phyloP scores from a whole-genome alignment of 169 alveolate species.

The Amoebophrya sp. region DNA sequence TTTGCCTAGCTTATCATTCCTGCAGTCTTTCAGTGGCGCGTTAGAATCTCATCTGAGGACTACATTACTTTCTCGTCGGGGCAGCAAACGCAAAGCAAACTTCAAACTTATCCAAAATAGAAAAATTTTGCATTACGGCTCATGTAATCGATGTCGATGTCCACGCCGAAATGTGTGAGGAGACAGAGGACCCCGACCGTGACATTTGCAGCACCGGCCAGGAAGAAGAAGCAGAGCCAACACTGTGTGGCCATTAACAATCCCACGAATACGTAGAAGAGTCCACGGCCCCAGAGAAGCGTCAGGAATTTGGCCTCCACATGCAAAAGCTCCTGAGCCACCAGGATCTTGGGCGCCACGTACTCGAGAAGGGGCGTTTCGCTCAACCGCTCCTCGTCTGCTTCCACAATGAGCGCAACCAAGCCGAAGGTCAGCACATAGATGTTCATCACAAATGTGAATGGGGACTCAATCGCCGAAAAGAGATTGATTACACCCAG shows the following conservation, averaged over 20 bases:
- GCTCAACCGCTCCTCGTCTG: background rate
- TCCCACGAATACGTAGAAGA: background rate
- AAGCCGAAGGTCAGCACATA: background rate
- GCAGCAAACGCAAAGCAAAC: too few relatives aligned
- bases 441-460: background rate
- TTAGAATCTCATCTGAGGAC: too few relatives aligned
- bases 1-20: too few relatives aligned
- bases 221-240: background rate
- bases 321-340: background rate
- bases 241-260: background rate
- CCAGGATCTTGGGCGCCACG: background rate
- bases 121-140: too few relatives aligned
- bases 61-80: too few relatives aligned
- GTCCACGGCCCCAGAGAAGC: background rate
- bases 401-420: background rate
- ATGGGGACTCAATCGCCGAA: background rate
- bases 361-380: background rate
- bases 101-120: too few relatives aligned
- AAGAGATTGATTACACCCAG: background rate
- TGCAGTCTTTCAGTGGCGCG: too few relatives aligned
- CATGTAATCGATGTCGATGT: background rate
- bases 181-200: background rate
- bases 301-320: background rate
- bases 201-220: background rate
- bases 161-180: conserved; percentile 5